phyloP scores from a whole-genome alignment of 2,329 filamentous ascomycete species.

The Nemania sp. region DNA sequence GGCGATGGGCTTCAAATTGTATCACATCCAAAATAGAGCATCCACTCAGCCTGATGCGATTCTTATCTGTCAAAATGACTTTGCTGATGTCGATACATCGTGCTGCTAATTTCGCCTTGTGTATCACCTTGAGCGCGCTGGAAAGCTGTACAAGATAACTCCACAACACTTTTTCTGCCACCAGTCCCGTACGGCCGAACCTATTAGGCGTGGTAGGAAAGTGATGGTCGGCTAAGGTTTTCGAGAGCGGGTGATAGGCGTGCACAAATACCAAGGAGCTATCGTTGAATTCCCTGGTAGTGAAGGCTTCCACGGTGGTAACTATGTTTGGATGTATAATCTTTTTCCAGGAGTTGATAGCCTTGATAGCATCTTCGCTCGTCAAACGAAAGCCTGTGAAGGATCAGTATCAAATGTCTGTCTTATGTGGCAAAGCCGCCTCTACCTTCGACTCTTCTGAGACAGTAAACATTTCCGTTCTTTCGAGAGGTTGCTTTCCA shows the following conservation, averaged over 20 bases:
- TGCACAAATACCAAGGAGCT: conserved; percentile 93
- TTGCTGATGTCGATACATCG: conserved; percentile 86
- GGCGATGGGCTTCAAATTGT: conserved; percentile 72
- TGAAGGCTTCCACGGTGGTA: conserved; percentile 88
- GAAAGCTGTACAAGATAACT: conserved; percentile 90
- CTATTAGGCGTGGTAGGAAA: conserved; percentile 58
- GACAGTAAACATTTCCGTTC: conserved; percentile 84
- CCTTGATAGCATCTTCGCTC: conserved; percentile 85
- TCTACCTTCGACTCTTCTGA: conserved; percentile 80
- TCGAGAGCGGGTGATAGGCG: conserved; percentile 89
- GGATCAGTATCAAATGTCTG: conserved; percentile 16
- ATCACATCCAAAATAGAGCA: conserved; percentile 91
- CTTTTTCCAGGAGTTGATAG: conserved; percentile 87
- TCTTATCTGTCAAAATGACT: conserved; percentile 87
- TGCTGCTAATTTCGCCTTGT: conserved; percentile 79
- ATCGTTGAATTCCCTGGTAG: conserved; percentile 88
- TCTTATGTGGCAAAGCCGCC: not conserved
- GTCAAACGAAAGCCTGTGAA: conserved; percentile 76
- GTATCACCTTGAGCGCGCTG: conserved; percentile 84
- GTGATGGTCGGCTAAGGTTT: conserved; percentile 85
- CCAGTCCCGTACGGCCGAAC: conserved; percentile 50
- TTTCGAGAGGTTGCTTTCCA: conserved; percentile 93
- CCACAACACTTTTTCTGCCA: conserved; percentile 82
- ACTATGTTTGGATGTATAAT: conserved; percentile 83
- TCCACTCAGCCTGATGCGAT: conserved; percentile 83